Base-by-base conservation (phyloP, 2,329 filamentous ascomycete species). In the Diatrype stigma region DNA sequence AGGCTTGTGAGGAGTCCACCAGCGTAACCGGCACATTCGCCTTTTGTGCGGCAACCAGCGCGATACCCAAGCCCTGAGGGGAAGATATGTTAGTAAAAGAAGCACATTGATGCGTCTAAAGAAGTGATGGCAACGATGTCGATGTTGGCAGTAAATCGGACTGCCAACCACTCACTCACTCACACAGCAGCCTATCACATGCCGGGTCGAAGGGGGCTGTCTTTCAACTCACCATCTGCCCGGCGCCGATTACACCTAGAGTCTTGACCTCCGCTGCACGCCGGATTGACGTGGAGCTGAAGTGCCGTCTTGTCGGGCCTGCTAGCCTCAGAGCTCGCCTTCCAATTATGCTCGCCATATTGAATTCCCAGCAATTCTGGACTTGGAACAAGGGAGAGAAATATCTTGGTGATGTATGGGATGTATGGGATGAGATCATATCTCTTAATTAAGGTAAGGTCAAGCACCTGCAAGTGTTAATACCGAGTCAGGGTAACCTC, bases 211-310 rank as follows among this genome's bases (percentile, higher is more conserved):
- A 30, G 42, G 34, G 23, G 42, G 50, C 78, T 23, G 6, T 16
- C 78, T 28, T n/a, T 22, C 21, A 28, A 44, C 40, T 65, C 72
- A 96, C 92, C 92, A 97, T 96, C 70, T 97, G 94, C 26, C 94
- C 94, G 48, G 93, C 92, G 59, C 94, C 94, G 65, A 99, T 80
- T 46, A 99, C 93, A 65, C 93, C 94, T 40, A 99, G 75, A 59
- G 82, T 87, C 75, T 92, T 95, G 55, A 99, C 86, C 65, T 92
- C 84, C 50, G 85, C 83, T 54, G 82, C 83, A 61, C 75, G 66
- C 42, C 79, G 77, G 44, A 77, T 73, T 42, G 83, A 71, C 37
- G 81, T 84, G 32, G 84, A 85, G 74, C 87, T 92, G 73, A 95
- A 96, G 63, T 70, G 72, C 62, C 87, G 73, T 49, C 68, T 59